Evolutionary conservation across 768 basidiomycete species (phyloP).

Genomic region (Fomitopsis pulvina): DNA sequence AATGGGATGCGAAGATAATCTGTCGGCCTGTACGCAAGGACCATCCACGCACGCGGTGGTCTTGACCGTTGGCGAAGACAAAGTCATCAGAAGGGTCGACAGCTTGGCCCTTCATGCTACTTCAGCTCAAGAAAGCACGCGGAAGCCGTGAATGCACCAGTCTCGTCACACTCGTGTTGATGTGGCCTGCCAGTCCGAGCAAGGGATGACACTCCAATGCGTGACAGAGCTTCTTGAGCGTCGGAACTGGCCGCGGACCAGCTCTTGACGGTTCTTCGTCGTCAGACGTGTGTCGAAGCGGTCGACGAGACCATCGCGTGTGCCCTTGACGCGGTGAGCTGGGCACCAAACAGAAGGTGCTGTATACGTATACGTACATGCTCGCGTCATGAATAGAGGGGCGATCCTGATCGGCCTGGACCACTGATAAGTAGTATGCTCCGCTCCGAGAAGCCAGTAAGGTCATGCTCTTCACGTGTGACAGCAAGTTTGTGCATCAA

Average conservation of each 20-base stretch:
- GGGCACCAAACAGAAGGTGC: too few relatives aligned
- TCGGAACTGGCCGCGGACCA: background rate
- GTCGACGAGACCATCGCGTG: slow-evolving; percentile 9
- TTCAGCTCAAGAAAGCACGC: background rate
- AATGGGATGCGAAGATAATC: slow-evolving; percentile 17
- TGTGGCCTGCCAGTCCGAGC: slow-evolving; percentile 44
- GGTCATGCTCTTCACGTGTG: too few relatives aligned
- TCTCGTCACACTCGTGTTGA: slow-evolving; percentile 44
- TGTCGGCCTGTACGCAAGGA: slow-evolving; percentile 50
- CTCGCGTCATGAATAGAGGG: too few relatives aligned
- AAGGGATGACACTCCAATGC: slow-evolving; percentile 44
- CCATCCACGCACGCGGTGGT: slow-evolving; percentile 61
- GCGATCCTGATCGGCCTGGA: too few relatives aligned
- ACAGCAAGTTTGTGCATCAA: too few relatives aligned
- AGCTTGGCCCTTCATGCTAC: slow-evolving; percentile 47
- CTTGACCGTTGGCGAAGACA: slow-evolving; percentile 66
- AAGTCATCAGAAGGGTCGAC: slow-evolving; percentile 50
- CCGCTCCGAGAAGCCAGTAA: too few relatives aligned
- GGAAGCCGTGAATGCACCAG: slow-evolving; percentile 35
- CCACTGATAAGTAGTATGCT: too few relatives aligned
- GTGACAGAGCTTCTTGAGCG: slow-evolving; percentile 38
- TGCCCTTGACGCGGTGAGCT: too few relatives aligned
- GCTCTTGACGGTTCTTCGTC: slow-evolving; percentile 1
- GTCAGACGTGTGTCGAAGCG: slow-evolving; percentile 13
- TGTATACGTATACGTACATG: too few relatives aligned